Evolutionary conservation across 768 basidiomycete genomes (phyloP).

Genomic region (Tylopilus balloui): DNA sequence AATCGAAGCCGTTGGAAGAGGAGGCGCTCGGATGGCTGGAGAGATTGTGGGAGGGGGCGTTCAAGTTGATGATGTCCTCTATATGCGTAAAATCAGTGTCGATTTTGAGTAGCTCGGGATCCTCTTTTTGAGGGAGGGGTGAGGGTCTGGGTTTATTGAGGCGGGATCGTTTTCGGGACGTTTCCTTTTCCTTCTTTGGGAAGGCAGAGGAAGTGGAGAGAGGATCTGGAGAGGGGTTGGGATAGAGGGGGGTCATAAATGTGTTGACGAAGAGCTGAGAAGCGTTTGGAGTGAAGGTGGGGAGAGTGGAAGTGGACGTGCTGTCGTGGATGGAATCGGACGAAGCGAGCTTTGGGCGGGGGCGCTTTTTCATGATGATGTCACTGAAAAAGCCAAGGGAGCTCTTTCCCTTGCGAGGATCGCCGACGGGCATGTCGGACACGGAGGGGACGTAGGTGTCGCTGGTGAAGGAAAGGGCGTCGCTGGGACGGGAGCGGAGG

Average conservation of each 20-base stretch:
- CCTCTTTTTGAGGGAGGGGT: constrained; percentile 25
- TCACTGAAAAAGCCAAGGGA: constrained; percentile 40
- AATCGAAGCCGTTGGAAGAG: constrained; percentile 15
- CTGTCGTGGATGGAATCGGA: constrained; percentile 26
- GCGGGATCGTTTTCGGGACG: constrained; percentile 15
- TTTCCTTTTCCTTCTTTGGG: constrained; percentile 29
- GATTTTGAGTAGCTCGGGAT: constrained; percentile 18
- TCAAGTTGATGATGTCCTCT: constrained; percentile 71
- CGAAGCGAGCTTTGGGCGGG: constrained; percentile 39
- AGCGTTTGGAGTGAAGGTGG: constrained; percentile 38
- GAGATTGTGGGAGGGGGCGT: constrained; percentile 7
- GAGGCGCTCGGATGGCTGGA: constrained; percentile 19
- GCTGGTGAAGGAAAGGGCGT: constrained; percentile 25
- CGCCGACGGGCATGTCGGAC: constrained; percentile 34
- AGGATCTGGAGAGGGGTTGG: neutral
- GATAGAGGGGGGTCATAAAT: constrained; percentile 11
- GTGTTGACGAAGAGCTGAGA: constrained; percentile 27
- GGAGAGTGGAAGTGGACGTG: constrained; percentile 30
- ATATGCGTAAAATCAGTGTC: constrained; percentile 49
- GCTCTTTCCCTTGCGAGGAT: constrained; percentile 45
- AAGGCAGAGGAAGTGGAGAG: constrained; percentile 7
- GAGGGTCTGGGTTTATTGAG: constrained; percentile 25
- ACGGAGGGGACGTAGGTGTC: constrained; percentile 29
- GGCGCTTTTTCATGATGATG: constrained; percentile 39
- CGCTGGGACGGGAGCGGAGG: constrained; percentile 27